phyloP scores from a whole-genome alignment of 192 early-diverging fungal species.

The Entomortierella lignicola region DNA sequence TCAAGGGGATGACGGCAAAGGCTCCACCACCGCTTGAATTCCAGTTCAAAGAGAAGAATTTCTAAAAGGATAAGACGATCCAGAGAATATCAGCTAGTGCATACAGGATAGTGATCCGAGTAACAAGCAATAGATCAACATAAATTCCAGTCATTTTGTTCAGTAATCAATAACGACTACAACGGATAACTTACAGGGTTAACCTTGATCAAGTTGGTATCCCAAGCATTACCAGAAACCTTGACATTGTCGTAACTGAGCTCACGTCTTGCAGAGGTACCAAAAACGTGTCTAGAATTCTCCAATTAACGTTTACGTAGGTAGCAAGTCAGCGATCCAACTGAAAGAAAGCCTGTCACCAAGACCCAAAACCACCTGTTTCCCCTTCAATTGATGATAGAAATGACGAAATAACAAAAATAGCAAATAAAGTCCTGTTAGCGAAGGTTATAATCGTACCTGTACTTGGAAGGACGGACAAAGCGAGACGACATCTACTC shows the following conservation, averaged over 20 bases:
- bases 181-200: slow-evolving; percentile 80
- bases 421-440: neutral
- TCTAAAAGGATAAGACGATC: slow-evolving; percentile 24
- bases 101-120: neutral
- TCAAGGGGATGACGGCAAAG: slow-evolving; percentile 93
- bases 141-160: too few relatives aligned
- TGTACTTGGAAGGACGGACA: slow-evolving; percentile 87
- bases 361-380: neutral
- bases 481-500: slow-evolving; percentile 77
- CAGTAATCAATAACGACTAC: neutral
- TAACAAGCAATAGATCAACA: too few relatives aligned
- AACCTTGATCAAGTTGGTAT: slow-evolving; percentile 95
- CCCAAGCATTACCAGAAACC: slow-evolving; percentile 92
- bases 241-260: slow-evolving; percentile 94
- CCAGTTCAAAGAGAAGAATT: slow-evolving; percentile 85
- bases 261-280: slow-evolving; percentile 89
- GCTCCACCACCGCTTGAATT: slow-evolving; percentile 90
- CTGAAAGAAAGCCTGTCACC: neutral
- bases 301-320: neutral
- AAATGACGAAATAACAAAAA: neutral
- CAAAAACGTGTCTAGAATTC: slow-evolving; percentile 87
- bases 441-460: slow-evolving; percentile 31
- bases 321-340: neutral
- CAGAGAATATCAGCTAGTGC: neutral
- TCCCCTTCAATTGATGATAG: neutral